These are phyloP conservation scores for Cubamyces lactineus DNA, from an alignment of 768 basidiomycete species.

Conservation along the genomic window DNA sequence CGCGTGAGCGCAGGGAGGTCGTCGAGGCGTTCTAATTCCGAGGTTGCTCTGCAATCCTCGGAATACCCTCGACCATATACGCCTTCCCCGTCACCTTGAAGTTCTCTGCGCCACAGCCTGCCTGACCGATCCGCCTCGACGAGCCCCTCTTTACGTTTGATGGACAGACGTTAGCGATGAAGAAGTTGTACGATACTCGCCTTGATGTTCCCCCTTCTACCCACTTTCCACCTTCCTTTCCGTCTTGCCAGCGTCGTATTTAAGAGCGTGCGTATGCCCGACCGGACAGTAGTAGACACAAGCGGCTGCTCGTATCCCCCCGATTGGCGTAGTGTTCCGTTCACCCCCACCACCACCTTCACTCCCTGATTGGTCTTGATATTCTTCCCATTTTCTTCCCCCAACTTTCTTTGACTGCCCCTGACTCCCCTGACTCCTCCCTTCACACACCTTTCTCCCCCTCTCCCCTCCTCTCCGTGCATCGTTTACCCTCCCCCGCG, in stretches of 20 bases:
- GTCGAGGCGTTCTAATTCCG: conserved; percentile 65
- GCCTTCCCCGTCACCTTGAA: background rate
- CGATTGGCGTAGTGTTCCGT: conserved; percentile 22
- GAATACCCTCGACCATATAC: background rate
- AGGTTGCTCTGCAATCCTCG: background rate
- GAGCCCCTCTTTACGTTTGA: conserved; percentile 4
- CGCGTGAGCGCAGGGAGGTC: conserved; percentile 73
- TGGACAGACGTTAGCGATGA: conserved; percentile 17
- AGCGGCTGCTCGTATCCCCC: conserved; percentile 20
- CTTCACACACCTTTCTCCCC: background rate
- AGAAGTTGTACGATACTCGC: conserved; percentile 28
- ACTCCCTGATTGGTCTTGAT: conserved; percentile 29
- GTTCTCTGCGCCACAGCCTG: conserved; percentile 4
- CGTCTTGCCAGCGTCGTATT: conserved; percentile 25
- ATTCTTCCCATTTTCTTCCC: background rate
- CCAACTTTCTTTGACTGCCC: conserved; percentile 5
- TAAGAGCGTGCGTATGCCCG: conserved; percentile 28
- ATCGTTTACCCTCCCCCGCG: conserved; percentile 1
- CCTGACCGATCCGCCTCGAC: conserved; percentile 10
- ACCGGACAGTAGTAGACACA: conserved; percentile 25
- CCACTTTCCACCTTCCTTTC: conserved; percentile 19
- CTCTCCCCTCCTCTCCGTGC: background rate
- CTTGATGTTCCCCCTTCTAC: conserved; percentile 14
- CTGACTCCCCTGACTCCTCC: conserved; percentile 11
- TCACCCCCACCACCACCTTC: conserved; percentile 21